phyloP scores from a whole-genome alignment of 805 yeast genomes.

The Candida andamanensis region DNA sequence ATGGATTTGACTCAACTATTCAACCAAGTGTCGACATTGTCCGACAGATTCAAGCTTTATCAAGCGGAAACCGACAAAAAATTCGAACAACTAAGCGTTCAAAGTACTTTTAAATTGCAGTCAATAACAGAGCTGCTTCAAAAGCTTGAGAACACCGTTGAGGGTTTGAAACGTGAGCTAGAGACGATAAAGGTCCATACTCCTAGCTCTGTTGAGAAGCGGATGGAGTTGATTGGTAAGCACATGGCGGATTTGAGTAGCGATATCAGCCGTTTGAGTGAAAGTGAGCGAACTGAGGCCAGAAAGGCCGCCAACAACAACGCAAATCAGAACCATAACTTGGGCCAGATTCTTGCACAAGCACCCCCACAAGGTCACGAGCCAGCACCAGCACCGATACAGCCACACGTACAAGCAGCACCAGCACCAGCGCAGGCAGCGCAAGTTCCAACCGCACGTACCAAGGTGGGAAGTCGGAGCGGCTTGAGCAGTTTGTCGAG shows the following conservation, averaged over 20 bases:
- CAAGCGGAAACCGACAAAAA: constrained; percentile 17
- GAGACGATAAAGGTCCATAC: constrained; percentile 1
- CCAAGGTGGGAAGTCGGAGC: constrained; percentile 1
- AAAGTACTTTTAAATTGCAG: constrained; percentile 9
- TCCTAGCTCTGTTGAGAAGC: constrained; percentile 7
- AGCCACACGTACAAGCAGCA: constrained; percentile 4
- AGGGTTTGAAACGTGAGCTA: constrained; percentile 1
- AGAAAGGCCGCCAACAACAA: not conserved
- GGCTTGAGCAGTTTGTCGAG: constrained; percentile 9
- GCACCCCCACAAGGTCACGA: not conserved
- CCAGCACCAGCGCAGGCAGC: constrained; percentile 4
- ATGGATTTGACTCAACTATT: not conserved
- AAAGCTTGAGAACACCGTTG: constrained; percentile 5
- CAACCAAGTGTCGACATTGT: not conserved
- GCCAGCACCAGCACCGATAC: constrained; percentile 2
- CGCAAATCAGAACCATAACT: not conserved
- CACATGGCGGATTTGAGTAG: constrained; percentile 13
- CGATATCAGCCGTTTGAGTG: constrained; percentile 9
- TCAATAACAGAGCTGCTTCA: constrained; percentile 9
- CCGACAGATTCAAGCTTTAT: constrained; percentile 1
- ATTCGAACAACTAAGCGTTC: constrained; percentile 16
- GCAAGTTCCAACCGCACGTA: constrained; percentile 4
- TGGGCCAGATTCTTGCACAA: not conserved
- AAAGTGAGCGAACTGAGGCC: not conserved
- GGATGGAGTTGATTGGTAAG: constrained; percentile 11